Percentiles rank a stretch among this genome's conserved stretches.
Evolutionary conservation across 768 basidiomycete species (phyloP).

Genomic region (Lactarius hengduanensis): DNA sequence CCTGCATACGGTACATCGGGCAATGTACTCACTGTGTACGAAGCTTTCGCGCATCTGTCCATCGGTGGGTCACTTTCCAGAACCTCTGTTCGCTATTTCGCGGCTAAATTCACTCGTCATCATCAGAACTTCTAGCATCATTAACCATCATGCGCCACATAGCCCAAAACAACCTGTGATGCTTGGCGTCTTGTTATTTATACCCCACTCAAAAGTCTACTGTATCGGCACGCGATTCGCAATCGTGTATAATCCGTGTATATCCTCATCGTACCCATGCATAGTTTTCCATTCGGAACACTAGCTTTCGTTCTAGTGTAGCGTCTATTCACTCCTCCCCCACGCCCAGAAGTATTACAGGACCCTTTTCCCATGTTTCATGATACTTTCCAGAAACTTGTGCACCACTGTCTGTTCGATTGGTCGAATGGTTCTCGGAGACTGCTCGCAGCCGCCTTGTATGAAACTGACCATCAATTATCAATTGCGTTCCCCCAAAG

Average conservation of each 20-base stretch:
- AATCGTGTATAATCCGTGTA: slow-evolving; percentile 10
- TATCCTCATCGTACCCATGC: slow-evolving; percentile 6
- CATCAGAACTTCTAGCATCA: slow-evolving; percentile 28
- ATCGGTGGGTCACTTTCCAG: slow-evolving; percentile 43
- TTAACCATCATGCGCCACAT: slow-evolving; percentile 30
- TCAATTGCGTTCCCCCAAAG: not conserved
- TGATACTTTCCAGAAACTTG: not conserved
- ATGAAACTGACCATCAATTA: not conserved
- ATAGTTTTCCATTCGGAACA: not conserved
- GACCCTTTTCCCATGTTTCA: not conserved
- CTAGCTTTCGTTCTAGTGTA: slow-evolving; percentile 1
- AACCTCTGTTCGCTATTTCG: too few species aligned
- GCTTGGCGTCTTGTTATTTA: not conserved
- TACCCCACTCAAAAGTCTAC: slow-evolving; percentile 6
- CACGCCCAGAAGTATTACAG: not conserved
- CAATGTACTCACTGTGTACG: slow-evolving; percentile 59
- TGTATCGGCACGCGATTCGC: not conserved
- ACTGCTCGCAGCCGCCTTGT: not conserved
- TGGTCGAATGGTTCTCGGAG: not conserved
- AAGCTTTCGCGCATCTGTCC: slow-evolving; percentile 51
- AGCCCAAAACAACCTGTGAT: slow-evolving; percentile 28
- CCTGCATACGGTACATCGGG: slow-evolving; percentile 61
- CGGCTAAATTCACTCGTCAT: not conserved
- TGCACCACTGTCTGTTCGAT: not conserved
- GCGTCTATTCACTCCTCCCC: not conserved